Evolutionary conservation across 345 rosid genomes (phyloP).

Genomic region (Clarkia xantiana): DNA sequence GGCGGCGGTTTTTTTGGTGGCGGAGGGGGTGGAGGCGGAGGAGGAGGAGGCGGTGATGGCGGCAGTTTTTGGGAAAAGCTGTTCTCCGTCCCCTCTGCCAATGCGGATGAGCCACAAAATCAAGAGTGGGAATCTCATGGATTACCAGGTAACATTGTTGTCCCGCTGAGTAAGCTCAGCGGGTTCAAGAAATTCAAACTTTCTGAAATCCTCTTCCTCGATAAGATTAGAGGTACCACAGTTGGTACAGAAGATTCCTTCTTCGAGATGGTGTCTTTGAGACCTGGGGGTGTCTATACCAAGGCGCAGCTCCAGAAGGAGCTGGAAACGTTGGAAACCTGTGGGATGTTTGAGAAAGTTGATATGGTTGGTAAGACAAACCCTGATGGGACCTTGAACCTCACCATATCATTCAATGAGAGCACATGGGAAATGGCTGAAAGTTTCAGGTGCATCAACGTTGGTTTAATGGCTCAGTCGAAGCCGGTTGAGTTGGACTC

Average conservation of each 20-base stretch:
- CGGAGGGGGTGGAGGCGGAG: constrained; percentile 31
- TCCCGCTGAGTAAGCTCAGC: constrained; percentile 73
- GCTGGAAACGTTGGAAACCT: constrained; percentile 75
- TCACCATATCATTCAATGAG: constrained; percentile 63
- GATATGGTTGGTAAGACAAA: constrained; percentile 79
- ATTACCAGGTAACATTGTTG: constrained; percentile 66
- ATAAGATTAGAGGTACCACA: constrained; percentile 38
- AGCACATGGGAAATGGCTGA: constrained; percentile 93
- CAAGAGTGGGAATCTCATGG: constrained; percentile 89
- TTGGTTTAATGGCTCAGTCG: constrained; percentile 71
- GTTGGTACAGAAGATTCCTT: constrained; percentile 84
- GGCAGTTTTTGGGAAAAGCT: constrained; percentile 42
- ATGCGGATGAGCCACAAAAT: constrained; percentile 61
- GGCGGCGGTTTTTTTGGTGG: constrained; percentile 26
- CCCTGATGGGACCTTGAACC: constrained; percentile 58
- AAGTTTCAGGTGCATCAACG: constrained; percentile 76
- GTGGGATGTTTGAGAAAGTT: constrained; percentile 98
- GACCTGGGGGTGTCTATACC: constrained; percentile 74
- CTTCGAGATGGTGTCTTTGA: constrained; percentile 88
- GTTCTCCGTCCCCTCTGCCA: constrained; percentile 37
- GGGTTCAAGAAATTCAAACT: constrained; percentile 76
- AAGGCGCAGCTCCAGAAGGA: constrained; percentile 73
- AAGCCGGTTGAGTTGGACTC: constrained; percentile 81
- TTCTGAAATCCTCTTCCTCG: constrained; percentile 72
- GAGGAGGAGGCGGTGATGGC: constrained; percentile 39